These are phyloP conservation scores for Cercophora sp. DNA, from an alignment of 495 filamentous ascomycete genomes.

Conservation along the genomic window DNA sequence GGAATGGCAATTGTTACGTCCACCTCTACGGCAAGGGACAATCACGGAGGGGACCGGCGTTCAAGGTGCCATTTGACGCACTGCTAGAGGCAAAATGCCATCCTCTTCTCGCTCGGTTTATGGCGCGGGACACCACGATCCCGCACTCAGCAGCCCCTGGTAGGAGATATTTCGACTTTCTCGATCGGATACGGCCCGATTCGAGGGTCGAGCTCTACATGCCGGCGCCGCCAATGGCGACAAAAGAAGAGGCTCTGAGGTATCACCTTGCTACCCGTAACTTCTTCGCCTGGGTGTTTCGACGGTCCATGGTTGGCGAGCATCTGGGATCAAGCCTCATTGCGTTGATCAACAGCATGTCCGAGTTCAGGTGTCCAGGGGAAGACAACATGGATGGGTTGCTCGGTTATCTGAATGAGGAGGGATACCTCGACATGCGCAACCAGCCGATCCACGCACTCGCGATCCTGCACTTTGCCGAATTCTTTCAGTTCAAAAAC, in stretches of 20 bases:
- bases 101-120: slow-evolving; percentile 50
- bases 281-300: slow-evolving; percentile 61
- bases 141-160: slow-evolving; percentile 12
- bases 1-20: slow-evolving; percentile 58
- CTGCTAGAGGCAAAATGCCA: slow-evolving; percentile 49
- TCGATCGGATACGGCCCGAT: slow-evolving; percentile 17
- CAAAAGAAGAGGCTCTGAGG: slow-evolving; percentile 46
- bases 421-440: slow-evolving; percentile 60
- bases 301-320: slow-evolving; percentile 56
- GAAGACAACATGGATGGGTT: slow-evolving; percentile 51
- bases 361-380: slow-evolving; percentile 45
- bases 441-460: slow-evolving; percentile 57
- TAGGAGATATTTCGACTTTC: slow-evolving; percentile 13
- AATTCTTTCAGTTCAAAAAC: slow-evolving; percentile 50
- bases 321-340: slow-evolving; percentile 54
- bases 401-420: slow-evolving; percentile 52
- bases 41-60: slow-evolving; percentile 57
- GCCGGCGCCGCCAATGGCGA: slow-evolving; percentile 48
- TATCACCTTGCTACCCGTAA: slow-evolving; percentile 65
- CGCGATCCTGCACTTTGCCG: slow-evolving; percentile 58
- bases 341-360: slow-evolving; percentile 55
- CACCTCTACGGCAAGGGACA: slow-evolving; percentile 58
- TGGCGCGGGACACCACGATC: slow-evolving; percentile 27
- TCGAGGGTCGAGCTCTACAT: slow-evolving; percentile 56
- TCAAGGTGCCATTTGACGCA: slow-evolving; percentile 50